Evolutionary conservation across 495 filamentous ascomycete genomes (phyloP).

Genomic region (Paragyromitra xinjiangensis): DNA sequence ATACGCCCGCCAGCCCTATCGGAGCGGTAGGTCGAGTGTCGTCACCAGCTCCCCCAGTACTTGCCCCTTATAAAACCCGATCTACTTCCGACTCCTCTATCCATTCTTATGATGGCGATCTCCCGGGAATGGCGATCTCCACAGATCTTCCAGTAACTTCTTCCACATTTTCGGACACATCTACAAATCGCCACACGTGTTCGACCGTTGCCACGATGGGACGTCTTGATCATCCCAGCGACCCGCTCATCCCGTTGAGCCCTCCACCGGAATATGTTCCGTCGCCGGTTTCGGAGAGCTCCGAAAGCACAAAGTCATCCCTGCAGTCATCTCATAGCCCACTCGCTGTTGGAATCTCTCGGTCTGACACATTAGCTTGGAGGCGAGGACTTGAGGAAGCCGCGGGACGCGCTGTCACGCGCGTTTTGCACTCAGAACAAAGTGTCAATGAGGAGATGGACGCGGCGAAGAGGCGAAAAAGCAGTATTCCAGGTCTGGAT

Average conservation of each 20-base stretch:
- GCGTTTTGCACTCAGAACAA: slow-evolving; percentile 48
- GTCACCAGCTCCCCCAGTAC: slow-evolving; percentile 25
- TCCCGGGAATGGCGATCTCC: slow-evolving; percentile 46
- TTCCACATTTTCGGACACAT: background rate
- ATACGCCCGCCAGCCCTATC: slow-evolving; percentile 43
- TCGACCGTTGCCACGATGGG: slow-evolving; percentile 22
- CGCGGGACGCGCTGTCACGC: slow-evolving; percentile 43
- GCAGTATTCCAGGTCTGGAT: slow-evolving; percentile 49
- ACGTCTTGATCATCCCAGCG: slow-evolving; percentile 18
- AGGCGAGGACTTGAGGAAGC: slow-evolving; percentile 47
- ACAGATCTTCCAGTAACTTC: slow-evolving; percentile 28
- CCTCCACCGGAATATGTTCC: slow-evolving; percentile 39
- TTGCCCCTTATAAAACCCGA: slow-evolving; percentile 19
- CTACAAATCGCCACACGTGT: slow-evolving; percentile 35
- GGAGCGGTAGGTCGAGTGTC: slow-evolving; percentile 8
- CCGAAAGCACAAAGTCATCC: slow-evolving; percentile 30
- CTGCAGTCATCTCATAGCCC: slow-evolving; percentile 26
- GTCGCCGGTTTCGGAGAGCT: slow-evolving; percentile 34
- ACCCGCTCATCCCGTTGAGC: slow-evolving; percentile 34
- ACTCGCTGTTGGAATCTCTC: slow-evolving; percentile 37
- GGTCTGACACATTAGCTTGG: slow-evolving; percentile 49
- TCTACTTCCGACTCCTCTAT: slow-evolving; percentile 30
- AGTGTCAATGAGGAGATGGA: slow-evolving; percentile 49
- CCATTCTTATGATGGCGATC: slow-evolving; percentile 32
- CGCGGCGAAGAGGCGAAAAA: slow-evolving; percentile 45